Conservation (phyloP, 345 rosid species). For the Populus alba region DNA sequence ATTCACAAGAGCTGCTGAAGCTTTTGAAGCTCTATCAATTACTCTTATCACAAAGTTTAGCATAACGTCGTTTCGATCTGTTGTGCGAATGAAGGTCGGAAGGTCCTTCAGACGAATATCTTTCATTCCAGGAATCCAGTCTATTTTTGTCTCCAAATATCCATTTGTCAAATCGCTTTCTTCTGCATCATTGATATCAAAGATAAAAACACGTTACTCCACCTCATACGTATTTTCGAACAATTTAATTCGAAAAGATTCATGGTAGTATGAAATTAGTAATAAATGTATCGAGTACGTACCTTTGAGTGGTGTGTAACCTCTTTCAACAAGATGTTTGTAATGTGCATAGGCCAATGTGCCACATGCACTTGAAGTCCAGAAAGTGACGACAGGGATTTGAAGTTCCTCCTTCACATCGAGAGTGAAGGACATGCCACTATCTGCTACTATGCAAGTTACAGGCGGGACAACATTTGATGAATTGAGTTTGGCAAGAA, state of each 20-base stretch:
- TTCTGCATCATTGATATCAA: neutral
- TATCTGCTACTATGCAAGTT: neutral
- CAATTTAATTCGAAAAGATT: neutral
- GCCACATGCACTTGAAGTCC: neutral
- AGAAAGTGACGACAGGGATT: neutral
- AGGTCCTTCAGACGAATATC: conserved; percentile 2
- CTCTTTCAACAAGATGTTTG: neutral
- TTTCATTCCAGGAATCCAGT: conserved; percentile 11
- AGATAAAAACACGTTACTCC: neutral
- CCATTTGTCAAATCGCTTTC: neutral
- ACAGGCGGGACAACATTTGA: neutral
- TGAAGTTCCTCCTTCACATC: neutral
- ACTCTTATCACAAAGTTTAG: neutral
- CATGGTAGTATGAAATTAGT: no score
- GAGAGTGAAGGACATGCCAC: neutral
- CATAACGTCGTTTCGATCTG: neutral
- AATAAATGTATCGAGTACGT: neutral
- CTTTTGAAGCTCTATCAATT: neutral
- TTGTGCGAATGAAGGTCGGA: neutral
- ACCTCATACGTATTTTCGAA: no score
- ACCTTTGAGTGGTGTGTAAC: neutral
- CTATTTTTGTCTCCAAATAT: neutral
- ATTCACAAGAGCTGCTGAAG: neutral
- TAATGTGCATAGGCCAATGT: neutral
- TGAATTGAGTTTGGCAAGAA: neutral